Evolutionary conservation across 139 green algal species (phyloP), one percentile per base, ranked within the genome.

Genomic region (Auxenochlorella pyrenoidosa): DNA sequence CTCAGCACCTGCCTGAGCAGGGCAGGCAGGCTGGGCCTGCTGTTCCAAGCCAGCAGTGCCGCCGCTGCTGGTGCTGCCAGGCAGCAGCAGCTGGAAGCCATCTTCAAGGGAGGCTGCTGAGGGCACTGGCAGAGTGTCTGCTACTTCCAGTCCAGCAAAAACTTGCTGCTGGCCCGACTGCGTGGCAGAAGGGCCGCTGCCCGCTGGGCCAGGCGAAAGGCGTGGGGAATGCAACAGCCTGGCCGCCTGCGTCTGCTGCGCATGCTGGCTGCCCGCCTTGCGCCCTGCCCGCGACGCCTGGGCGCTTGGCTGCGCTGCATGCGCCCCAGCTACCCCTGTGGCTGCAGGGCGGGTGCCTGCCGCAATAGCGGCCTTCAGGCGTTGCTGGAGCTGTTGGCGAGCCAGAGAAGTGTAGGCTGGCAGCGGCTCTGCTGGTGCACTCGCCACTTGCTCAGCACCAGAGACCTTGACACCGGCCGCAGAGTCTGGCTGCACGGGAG

Each of bases 401-500:
- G 80, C 59, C 40, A 85, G 41, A 19, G 80, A 85, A 0, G 80
- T 85, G 80, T 85, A 85, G 30, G 80, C 63, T 0, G 80, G 80
- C 41, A 77, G 80, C 40, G 60, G 60, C 58, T 43, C 79, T 51
- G n/a, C 40, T 24, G 73, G 8, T 15, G 40, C 21, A 4, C 38
- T 38, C 19, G 28, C 38, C 47, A 12, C 16, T 24, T 63, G 54
- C 54, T 24, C 15, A 24, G 18, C 16, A 4, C 54, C 54, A 22
- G 18, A 63, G 18, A 2, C 22, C 54, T 28, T 63, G 54, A 24
- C 54, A 24, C 18, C 54, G 3, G 13, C 10, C 15, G 16, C 54
- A 24, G 54, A 63, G 54, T 8, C 22, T 24, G 15, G 54, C 54
- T 63, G 54, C 54, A 63, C 12, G 18, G 54, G 22, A 24, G 54